Evolutionary conservation across 345 rosid species (phyloP), one percentile per base, ranked within the genome.

Genomic region (Hibiscus syriacus): DNA sequence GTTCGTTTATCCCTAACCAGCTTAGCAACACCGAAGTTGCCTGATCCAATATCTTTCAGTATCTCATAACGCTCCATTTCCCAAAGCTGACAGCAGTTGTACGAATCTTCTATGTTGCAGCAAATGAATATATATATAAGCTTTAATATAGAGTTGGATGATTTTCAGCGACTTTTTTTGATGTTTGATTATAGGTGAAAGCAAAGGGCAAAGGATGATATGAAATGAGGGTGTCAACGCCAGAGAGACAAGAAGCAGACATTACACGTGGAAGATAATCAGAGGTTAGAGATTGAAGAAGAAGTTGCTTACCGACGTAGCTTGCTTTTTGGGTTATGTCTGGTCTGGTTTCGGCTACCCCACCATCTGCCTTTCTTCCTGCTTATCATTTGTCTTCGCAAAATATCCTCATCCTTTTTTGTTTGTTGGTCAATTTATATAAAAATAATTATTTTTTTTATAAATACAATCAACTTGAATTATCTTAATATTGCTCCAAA

Each of bases 1-100:
- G 74, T 85, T 64, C 83, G 56, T 75, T 74, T 86, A 57, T 89
- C 94, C 72, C 77, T 85, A 1, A 83, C 96, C 94, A 60, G n/a
- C n/a, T n/a, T n/a, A n/a, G n/a, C n/a, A n/a, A n/a, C n/a, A n/a
- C n/a, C n/a, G n/a, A n/a, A n/a, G n/a, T n/a, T n/a, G n/a, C n/a
- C n/a, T n/a, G n/a, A n/a, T n/a, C n/a, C n/a, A n/a, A n/a, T n/a
- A n/a, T n/a, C n/a, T n/a, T n/a, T n/a, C n/a, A n/a, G n/a, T n/a
- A n/a, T n/a, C n/a, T n/a, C n/a, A n/a, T n/a, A n/a, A n/a, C n/a
- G n/a, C n/a, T n/a, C n/a, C n/a, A n/a, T n/a, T n/a, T n/a, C n/a
- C n/a, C n/a, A n/a, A 92, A 92, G 74, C 89, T 92, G n/a, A n/a
- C n/a, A 30, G 53, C 68, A 23, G 14, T 3, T 25, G 22, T 64